Percentiles rank a stretch among this genome's conserved stretches.
phyloP scores from a whole-genome alignment of 345 rosid species.

The Cochlearia excelsa region DNA sequence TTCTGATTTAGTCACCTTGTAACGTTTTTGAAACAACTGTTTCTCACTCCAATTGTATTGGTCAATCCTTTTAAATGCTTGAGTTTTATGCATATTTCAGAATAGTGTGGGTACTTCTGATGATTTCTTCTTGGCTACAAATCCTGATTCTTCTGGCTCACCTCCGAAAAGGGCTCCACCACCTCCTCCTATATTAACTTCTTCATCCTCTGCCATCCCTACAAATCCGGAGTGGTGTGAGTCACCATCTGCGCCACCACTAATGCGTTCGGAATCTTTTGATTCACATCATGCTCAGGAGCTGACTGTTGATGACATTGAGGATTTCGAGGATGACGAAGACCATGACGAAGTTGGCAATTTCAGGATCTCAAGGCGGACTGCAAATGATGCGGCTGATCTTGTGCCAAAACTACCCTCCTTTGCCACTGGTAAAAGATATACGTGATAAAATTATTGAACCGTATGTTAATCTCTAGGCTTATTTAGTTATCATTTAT shows the following conservation, averaged over 20 bases:
- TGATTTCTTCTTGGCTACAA: conserved; percentile 88
- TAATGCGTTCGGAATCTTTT: conserved; percentile 64
- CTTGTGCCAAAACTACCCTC: conserved; percentile 69
- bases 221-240: conserved; percentile 39
- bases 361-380: conserved; percentile 69
- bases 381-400: conserved; percentile 66
- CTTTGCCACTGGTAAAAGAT: conserved; percentile 73
- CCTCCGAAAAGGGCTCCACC: conserved; percentile 97
- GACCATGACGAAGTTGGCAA: conserved; percentile 59
- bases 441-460: not conserved
- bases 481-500: conserved; percentile 6
- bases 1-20: conserved; percentile 1
- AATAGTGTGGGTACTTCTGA: conserved; percentile 58
- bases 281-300: conserved; percentile 66
- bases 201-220: conserved; percentile 46
- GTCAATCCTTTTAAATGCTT: conserved; percentile 1
- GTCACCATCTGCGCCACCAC: conserved; percentile 49
- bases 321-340: conserved; percentile 88
- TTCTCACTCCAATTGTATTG: not conserved
- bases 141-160: conserved; percentile 76
- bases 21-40: too few relatives aligned
- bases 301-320: conserved; percentile 97
- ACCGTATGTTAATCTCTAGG: not conserved
- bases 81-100: conserved; percentile 45
- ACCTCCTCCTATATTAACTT: conserved; percentile 44